Evolutionary conservation across 495 filamentous ascomycete species (phyloP).

Genomic region (Annulohypoxylon nitens): DNA sequence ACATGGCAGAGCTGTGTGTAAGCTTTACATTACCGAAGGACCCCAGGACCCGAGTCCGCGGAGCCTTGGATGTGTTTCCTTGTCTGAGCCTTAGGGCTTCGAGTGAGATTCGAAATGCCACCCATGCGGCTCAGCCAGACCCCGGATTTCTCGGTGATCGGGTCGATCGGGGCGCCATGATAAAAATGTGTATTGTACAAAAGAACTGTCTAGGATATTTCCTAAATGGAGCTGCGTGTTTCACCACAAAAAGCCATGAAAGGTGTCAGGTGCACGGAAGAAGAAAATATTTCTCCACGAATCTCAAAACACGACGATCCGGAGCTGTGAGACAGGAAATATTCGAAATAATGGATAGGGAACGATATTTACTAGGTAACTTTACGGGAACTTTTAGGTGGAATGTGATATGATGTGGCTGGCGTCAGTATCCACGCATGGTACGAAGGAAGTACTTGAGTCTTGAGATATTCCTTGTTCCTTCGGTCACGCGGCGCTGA

Average conservation of each 20-base stretch:
- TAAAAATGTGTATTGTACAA: slow-evolving; percentile 4
- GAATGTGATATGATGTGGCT: slow-evolving; percentile 3
- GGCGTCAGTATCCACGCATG: not conserved
- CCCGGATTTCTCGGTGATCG: slow-evolving; percentile 6
- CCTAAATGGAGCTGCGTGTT: not conserved
- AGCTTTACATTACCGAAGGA: not conserved
- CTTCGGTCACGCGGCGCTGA: not conserved
- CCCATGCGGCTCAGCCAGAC: slow-evolving; percentile 3
- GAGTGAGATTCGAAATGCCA: slow-evolving; percentile 7
- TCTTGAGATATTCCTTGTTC: not conserved
- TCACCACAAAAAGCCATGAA: not conserved
- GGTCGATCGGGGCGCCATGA: slow-evolving; percentile 7
- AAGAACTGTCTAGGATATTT: not conserved
- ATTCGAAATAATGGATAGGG: not conserved
- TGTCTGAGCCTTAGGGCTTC: not conserved
- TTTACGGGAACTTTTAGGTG: not conserved
- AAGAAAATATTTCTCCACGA: not conserved
- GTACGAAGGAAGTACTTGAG: not conserved
- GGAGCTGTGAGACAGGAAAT: not conserved
- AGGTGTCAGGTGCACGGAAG: not conserved
- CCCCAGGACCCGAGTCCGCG: slow-evolving; percentile 21
- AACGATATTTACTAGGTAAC: not conserved
- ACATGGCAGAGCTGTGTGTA: not conserved
- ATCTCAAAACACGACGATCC: not conserved
- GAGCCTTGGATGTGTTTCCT: slow-evolving; percentile 2